Evolutionary conservation across 768 basidiomycete species (phyloP).

Genomic region (Imleria badia): DNA sequence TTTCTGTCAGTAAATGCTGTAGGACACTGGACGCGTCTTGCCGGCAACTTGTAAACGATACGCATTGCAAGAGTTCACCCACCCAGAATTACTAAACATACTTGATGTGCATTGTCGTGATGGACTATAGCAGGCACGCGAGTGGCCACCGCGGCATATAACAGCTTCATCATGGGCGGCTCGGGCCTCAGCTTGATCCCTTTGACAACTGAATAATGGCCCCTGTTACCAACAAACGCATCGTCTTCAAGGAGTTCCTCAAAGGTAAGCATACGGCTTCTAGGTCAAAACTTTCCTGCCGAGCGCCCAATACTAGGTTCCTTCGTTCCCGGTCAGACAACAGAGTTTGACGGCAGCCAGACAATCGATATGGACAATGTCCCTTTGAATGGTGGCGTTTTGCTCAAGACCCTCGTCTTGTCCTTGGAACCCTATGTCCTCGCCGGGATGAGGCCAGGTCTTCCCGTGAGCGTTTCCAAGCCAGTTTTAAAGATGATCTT

Average conservation of each 20-base stretch:
- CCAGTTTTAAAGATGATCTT: neutral
- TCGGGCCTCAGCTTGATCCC: too few species aligned
- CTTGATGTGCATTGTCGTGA: too few species aligned
- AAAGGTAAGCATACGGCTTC: neutral
- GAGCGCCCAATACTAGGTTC: neutral
- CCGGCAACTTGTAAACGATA: too few species aligned
- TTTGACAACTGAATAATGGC: neutral
- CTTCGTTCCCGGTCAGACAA: constrained; percentile 40
- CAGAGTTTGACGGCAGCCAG: constrained; percentile 42
- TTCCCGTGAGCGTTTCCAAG: neutral
- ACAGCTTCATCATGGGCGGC: too few species aligned
- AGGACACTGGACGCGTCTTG: too few species aligned
- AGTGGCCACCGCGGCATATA: too few species aligned
- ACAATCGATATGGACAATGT: constrained; percentile 51
- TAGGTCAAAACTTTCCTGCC: neutral
- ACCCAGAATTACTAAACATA: too few species aligned
- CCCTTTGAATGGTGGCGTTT: constrained; percentile 43
- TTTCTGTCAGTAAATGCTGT: too few species aligned
- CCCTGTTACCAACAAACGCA: constrained; percentile 33
- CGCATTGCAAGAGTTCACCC: too few species aligned
- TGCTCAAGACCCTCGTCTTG: constrained; percentile 50
- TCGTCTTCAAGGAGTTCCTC: constrained; percentile 35
- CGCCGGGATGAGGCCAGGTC: constrained; percentile 34
- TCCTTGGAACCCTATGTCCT: constrained; percentile 48
- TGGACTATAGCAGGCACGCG: too few species aligned